These are phyloP conservation scores for Phyllachora maydis DNA, from an alignment of 2,329 filamentous ascomycete species.

Conservation along the genomic window DNA sequence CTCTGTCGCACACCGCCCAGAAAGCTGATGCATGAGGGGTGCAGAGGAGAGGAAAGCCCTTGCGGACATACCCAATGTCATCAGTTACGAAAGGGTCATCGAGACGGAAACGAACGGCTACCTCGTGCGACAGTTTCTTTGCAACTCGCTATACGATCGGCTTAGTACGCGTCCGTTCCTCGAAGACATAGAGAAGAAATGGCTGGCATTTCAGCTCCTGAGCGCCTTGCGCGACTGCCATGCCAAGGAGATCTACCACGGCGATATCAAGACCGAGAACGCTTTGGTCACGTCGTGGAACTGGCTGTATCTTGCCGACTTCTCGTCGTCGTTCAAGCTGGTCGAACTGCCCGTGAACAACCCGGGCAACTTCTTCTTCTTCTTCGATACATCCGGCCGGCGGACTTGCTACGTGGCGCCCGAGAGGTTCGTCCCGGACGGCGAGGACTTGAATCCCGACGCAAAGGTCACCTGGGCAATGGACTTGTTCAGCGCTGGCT, in stretches of 20 bases:
- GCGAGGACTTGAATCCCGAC: slow-evolving; percentile 38
- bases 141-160: slow-evolving; percentile 92
- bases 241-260: slow-evolving; percentile 73
- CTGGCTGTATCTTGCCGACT: slow-evolving; percentile 96
- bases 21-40: no score
- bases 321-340: slow-evolving; percentile 88
- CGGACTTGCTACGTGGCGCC: slow-evolving; percentile 91
- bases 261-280: slow-evolving; percentile 97
- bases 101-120: slow-evolving; percentile 87
- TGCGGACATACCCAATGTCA: slow-evolving; percentile 70
- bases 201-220: slow-evolving; percentile 88
- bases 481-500: slow-evolving; percentile 95
- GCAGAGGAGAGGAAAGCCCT: slow-evolving; percentile 69
- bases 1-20: no score
- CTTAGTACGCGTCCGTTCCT: slow-evolving; percentile 91
- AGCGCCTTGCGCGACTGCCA: slow-evolving; percentile 88
- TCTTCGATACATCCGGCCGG: slow-evolving; percentile 81
- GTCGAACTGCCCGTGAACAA: slow-evolving; percentile 90
- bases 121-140: slow-evolving; percentile 82
- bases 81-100: slow-evolving; percentile 75
- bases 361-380: slow-evolving; percentile 92
- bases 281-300: slow-evolving; percentile 97
- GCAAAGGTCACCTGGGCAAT: slow-evolving; percentile 68
- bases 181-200: slow-evolving; percentile 97
- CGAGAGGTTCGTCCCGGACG: slow-evolving; percentile 65